Base-by-base conservation (phyloP, 805 yeast species). In the Blastobotrys mokoenaii region DNA sequence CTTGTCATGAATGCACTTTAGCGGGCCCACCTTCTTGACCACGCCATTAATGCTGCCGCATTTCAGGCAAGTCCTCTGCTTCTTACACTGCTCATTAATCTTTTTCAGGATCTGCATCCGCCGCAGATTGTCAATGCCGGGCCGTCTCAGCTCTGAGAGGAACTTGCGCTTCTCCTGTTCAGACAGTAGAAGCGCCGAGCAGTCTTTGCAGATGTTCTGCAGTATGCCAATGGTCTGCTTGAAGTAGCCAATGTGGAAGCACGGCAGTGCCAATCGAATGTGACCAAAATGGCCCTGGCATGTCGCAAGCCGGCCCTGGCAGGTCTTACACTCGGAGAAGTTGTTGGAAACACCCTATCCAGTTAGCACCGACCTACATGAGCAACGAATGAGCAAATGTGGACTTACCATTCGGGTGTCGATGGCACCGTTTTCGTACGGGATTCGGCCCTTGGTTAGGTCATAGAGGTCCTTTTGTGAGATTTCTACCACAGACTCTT, bases 201-300 rank as follows among this genome's bases (percentile, higher is more conserved):
- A 93, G 51, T 74, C 77, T 41, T 93, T 93, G 71, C 99, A 93
- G 50, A 93, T 80, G 44, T 85, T 78, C 64, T 93, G 98, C 45
- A 93, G 67, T 35, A 93, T 88, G 59, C 80, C 83, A 52, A 93
- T 84, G 17, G 87, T 84, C 37, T 89, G 81, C 63, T 90, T 90
- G 73, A 93, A 93, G 64, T 89, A 93, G 15, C 99, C 99, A 40
- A 93, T 93, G 60, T 93, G 98, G 68, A 90, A 93, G 11, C 89
- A 97, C 1, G 99, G 99, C 38, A 93, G 70, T 0, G 97, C 96
- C 43, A 93, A 73, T 57, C 86, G 78, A 51, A 93, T 77, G 59
- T 94, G 96, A 36, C 99, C 99, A 63, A 93, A 93, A 68, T 93
- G 99, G 47, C 99, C 99, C 67, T 90, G 97, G 64, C 99, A 93